Percentiles rank a stretch among this genome's conserved stretches.
Evolutionary conservation across 2,329 filamentous ascomycete species (phyloP).

Genomic region (Botryosphaeria agaves): DNA sequence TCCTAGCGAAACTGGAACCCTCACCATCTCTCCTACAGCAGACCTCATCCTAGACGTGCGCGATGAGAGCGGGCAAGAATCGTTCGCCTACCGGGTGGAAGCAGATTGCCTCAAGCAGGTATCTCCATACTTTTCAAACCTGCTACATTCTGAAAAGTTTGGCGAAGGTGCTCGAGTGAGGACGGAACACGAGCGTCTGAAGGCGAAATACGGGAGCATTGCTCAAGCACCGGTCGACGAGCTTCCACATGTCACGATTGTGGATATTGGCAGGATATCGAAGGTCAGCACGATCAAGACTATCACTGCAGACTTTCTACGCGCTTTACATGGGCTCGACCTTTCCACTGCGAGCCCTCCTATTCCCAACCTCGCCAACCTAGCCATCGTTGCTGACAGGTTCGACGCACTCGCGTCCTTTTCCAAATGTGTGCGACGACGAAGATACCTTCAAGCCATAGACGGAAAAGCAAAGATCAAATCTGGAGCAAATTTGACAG

Average conservation of each 20-base stretch:
- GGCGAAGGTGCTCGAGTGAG: conserved; percentile 41
- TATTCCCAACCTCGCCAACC: conserved; percentile 45
- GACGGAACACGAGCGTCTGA: conserved; percentile 32
- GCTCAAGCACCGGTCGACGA: conserved; percentile 29
- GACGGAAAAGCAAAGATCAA: conserved; percentile 27
- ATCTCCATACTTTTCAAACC: conserved; percentile 53
- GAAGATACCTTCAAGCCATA: conserved; percentile 22
- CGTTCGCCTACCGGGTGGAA: conserved; percentile 44
- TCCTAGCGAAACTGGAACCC: no score
- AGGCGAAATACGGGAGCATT: conserved; percentile 28
- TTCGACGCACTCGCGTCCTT: conserved; percentile 48
- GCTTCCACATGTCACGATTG: conserved; percentile 47
- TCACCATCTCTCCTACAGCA: conserved; percentile 28
- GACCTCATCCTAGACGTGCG: conserved; percentile 50
- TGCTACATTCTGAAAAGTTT: conserved; percentile 47
- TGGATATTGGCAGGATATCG: conserved; percentile 53
- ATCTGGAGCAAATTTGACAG: conserved; percentile 23
- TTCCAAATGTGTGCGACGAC: conserved; percentile 32
- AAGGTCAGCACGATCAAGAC: conserved; percentile 39
- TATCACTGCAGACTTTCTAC: conserved; percentile 49
- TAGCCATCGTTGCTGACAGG: conserved; percentile 55
- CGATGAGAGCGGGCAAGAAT: conserved; percentile 41
- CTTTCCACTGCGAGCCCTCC: conserved; percentile 24
- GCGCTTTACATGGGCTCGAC: conserved; percentile 43
- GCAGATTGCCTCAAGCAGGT: conserved; percentile 37